These are phyloP conservation scores for Grosmannia huntii DNA, from an alignment of 2,329 filamentous ascomycete species.

Conservation along the genomic window DNA sequence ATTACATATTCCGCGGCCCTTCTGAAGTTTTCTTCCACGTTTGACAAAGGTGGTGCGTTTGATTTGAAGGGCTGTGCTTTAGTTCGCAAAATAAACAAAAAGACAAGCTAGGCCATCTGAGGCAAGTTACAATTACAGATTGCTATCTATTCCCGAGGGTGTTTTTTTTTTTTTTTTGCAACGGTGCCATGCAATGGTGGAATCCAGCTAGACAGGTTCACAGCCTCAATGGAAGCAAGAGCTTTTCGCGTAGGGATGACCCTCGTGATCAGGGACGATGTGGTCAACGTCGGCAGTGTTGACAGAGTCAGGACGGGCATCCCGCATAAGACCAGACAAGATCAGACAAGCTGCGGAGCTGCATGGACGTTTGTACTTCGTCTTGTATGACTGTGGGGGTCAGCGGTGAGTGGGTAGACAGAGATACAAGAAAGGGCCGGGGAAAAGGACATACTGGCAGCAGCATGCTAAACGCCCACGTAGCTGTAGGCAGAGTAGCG, in stretches of 20 bases:
- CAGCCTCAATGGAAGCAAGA: neutral
- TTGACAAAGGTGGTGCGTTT: neutral
- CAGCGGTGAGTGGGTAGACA: neutral
- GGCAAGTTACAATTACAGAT: too few relatives aligned
- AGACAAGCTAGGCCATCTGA: neutral
- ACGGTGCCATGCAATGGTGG: neutral
- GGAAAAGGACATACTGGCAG: slow-evolving; percentile 20
- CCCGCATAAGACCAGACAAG: slow-evolving; percentile 13
- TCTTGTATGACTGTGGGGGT: slow-evolving; percentile 21
- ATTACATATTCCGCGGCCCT: neutral
- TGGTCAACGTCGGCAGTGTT: slow-evolving; percentile 15
- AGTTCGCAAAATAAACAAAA: neutral
- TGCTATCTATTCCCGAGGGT: neutral
- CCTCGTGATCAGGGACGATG: slow-evolving; percentile 4
- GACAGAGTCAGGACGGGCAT: slow-evolving; percentile 12
- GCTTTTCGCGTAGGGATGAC: slow-evolving; percentile 11
- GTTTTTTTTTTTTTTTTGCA: neutral
- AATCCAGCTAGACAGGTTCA: neutral
- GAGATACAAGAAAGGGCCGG: neutral
- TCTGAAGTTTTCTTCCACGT: neutral
- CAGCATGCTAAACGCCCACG: slow-evolving; percentile 30
- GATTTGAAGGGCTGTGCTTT: neutral
- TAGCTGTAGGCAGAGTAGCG: slow-evolving; percentile 28
- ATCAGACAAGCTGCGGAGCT: slow-evolving; percentile 16
- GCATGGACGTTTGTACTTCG: slow-evolving; percentile 25